These are phyloP conservation scores for Trichodelitschia bisporula DNA, from an alignment of 495 filamentous ascomycete species.

Conservation along the genomic window DNA sequence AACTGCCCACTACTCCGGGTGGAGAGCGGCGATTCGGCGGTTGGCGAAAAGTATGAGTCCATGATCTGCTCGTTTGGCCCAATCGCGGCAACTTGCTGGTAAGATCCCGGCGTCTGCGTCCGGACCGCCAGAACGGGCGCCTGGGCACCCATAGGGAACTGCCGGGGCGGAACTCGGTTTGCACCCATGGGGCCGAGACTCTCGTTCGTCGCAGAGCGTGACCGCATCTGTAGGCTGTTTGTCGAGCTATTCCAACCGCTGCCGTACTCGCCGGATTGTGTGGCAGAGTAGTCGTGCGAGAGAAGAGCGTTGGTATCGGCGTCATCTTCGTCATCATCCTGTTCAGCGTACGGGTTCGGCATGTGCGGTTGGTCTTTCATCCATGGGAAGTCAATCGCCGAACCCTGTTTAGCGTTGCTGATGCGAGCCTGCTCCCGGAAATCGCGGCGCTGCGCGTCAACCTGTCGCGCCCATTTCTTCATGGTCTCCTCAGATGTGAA, in stretches of 20 bases:
- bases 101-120: constrained; percentile 39
- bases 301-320: constrained; percentile 19
- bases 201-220: constrained; percentile 54
- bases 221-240: constrained; percentile 57
- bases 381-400: no score
- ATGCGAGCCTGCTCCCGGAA: constrained; percentile 19
- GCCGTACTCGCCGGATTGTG: constrained; percentile 1
- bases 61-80: constrained; percentile 19
- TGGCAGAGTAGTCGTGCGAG: constrained; percentile 6
- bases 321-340: constrained; percentile 53
- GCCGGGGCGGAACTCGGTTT: constrained; percentile 31
- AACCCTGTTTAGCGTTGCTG: constrained; percentile 25
- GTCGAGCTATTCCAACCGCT: constrained; percentile 43
- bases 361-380: constrained; percentile 43
- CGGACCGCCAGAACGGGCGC: constrained; percentile 40
- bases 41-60: constrained; percentile 83
- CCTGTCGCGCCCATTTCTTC: constrained; percentile 59
- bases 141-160: constrained; percentile 29
- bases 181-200: constrained; percentile 27
- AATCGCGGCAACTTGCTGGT: constrained; percentile 21
- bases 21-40: constrained; percentile 58
- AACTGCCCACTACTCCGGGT: constrained; percentile 61
- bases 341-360: constrained; percentile 57
- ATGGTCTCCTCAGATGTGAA: constrained; percentile 76
- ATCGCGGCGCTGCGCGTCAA: constrained; percentile 32